Base-by-base conservation (phyloP, 441 rosid species). In the Capsella rubella region DNA sequence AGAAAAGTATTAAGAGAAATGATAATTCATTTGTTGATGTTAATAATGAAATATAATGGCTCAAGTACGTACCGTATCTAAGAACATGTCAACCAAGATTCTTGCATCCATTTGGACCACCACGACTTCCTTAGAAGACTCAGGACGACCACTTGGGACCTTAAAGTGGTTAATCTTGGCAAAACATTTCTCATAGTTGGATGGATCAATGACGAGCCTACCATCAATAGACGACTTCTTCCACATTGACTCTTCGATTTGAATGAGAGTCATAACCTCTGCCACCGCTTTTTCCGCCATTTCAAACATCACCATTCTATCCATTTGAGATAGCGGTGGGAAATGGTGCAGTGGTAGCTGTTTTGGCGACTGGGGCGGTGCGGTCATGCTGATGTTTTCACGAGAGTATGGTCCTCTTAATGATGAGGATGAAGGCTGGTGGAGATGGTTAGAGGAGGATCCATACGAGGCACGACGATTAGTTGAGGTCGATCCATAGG, bases 171-270 rank as follows among this genome's bases (percentile, higher is more conserved):
- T 64, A 27, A 16, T 14, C 63, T 78, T 82, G 0, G 69, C 67
- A 59, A 80, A 87, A 10, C 69, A 40, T 15, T 80, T 87, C n/a
- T 85, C 83, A 37, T 87, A 90, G 46, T 12, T 74, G 6, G 78
- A 80, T 0, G 63, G 84, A 25, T 84, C 69, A 69, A 92, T 75
- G 40, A 79, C 57, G 13, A 61, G 34, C 35, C 66, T 86, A 49
- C 85, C 87, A 50, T 81, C 79, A 2, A 73, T 11, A 3, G 80
- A 21, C 4, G 87, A 74, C 58, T 71, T 82, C 13, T 76, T 67
- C 97, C 97, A 90, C 29, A 90, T 54, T 15, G 84, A 86, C 34
- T 85, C 89, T 59, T 90, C 90, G 75, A 81, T 66, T 3, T 79
- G 85, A 13, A 61, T 42, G 82, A 63, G 59, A 25, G 13, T 84